A percentile compares a stretch with the other conserved stretches of the same genome.
These are phyloP conservation scores for Rhododendron mucronatum DNA, from an alignment of 148 eudicot species.

Conservation along the genomic window DNA sequence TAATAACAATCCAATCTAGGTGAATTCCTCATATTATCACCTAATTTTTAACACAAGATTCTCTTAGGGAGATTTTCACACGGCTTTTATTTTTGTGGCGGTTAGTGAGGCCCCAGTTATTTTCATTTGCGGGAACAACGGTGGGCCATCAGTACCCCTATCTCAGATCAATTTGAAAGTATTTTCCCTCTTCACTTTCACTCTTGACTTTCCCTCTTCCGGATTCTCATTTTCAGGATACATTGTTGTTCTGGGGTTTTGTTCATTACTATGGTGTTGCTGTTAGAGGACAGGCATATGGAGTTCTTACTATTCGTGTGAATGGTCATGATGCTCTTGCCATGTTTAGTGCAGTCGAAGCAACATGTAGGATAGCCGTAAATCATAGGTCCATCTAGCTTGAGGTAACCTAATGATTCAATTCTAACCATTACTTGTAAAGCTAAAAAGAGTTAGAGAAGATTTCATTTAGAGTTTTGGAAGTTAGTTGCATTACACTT, in stretches of 20 bases:
- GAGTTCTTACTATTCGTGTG: background rate
- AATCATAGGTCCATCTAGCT: background rate
- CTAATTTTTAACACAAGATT: no score
- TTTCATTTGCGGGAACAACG: background rate
- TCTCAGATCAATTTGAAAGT: background rate
- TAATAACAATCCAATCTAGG: no score
- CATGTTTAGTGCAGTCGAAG: background rate
- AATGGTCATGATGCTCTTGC: background rate
- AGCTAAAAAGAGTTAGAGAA: background rate
- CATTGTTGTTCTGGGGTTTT: background rate
- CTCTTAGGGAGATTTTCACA: no score
- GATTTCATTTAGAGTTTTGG: background rate
- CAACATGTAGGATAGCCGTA: background rate
- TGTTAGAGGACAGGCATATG: background rate
- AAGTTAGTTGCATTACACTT: background rate
- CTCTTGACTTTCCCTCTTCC: background rate
- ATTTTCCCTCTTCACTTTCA: background rate
- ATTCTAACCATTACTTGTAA: no score
- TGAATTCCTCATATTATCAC: no score
- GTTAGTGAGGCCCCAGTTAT: background rate
- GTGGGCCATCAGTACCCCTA: background rate
- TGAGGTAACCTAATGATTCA: background rate
- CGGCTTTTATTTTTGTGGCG: background rate
- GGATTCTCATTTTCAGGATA: background rate
- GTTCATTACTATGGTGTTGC: background rate